These are phyloP conservation scores for Mycena filopes DNA, from an alignment of 768 basidiomycete genomes.

Conservation along the genomic window DNA sequence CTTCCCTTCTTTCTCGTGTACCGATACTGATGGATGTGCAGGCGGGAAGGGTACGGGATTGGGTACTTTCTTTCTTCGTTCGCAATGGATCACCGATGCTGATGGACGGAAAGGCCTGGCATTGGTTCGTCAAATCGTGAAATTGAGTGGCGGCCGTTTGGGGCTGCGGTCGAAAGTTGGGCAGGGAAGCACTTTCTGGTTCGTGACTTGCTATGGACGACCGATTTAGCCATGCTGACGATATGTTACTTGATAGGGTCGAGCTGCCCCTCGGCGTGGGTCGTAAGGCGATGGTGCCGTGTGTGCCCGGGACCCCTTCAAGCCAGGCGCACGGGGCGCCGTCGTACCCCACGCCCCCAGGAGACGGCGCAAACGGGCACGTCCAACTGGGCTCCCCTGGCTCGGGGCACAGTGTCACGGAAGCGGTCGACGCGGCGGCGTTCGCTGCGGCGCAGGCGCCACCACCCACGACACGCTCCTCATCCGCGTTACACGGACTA, in stretches of 20 bases:
- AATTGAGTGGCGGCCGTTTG: constrained; percentile 63
- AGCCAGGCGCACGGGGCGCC: constrained; percentile 6
- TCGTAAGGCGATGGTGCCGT: constrained; percentile 48
- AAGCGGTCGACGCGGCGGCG: constrained; percentile 34
- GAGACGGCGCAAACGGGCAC: not conserved
- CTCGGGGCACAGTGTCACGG: constrained; percentile 27
- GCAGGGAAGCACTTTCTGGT: constrained; percentile 81
- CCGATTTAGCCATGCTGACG: not conserved
- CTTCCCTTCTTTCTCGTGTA: not conserved
- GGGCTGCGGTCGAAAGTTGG: constrained; percentile 59
- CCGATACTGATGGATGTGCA: not conserved
- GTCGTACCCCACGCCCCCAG: not conserved
- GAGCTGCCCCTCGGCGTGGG: constrained; percentile 56
- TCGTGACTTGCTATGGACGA: constrained; percentile 44
- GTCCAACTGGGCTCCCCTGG: constrained; percentile 6
- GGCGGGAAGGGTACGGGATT: too few relatives aligned
- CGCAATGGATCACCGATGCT: too few relatives aligned
- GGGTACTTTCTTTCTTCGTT: not conserved
- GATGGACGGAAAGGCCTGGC: constrained; percentile 48
- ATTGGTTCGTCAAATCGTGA: constrained; percentile 68
- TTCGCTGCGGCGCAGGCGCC: constrained; percentile 26
- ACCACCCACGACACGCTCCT: constrained; percentile 32
- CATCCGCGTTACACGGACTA: constrained; percentile 57
- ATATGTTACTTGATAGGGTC: constrained; percentile 11
- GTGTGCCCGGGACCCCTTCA: constrained; percentile 39